Base-by-base conservation (phyloP, 495 filamentous ascomycete species). In the Jackrogersella minutella region DNA sequence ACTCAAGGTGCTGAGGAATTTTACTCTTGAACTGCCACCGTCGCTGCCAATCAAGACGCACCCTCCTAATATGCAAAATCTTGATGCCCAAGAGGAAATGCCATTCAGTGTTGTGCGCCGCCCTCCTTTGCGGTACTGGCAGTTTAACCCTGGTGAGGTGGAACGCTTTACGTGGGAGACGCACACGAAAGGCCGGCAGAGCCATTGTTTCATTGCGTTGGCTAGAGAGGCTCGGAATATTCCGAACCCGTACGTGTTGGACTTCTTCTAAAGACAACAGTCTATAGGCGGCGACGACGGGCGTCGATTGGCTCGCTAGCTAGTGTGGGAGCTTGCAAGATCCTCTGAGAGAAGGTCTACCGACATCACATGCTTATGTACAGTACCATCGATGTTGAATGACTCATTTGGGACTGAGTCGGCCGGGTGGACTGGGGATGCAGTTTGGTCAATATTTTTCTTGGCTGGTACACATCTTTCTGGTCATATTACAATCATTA, bases 101-200 rank as follows among this genome's bases (percentile, higher is more conserved):
- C 55, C 63, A 24, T 73, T 74, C 51, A 31, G 43, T 5, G 56
- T 74, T 26, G 58, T 63, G 14, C 63, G 72, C 3, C 59, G 72
- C 16, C 64, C 66, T 14, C 57, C 61, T 17, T 36, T 74, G 44
- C 57, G 72, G 22, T 74, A 73, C 30, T 74, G 72, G 72, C 72
- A 74, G 36, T 74, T 74, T 26, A 59, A 28, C 2, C 70, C 69
- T 11, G 70, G 72, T 9, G 66, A 74, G 28, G 70, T 74, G 16
- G 72, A 74, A 40, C 60, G 63, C 11, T 73, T 74, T 46, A 58
- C 13, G 63, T 74, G 72, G 72, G 54, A 71, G 46, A 69, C 66
- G 31, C 56, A 66, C 46, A 50, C 28, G 49, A 69, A 64, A 26
- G 62, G 58, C 36, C 50, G 46, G 11, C 43, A 54, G 46, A 64